Percentiles rank a stretch among this genome's conserved stretches.
These are phyloP conservation scores for Phytopythium litorale DNA, from an alignment of 352 stramenopile genomes.

Conservation along the genomic window DNA sequence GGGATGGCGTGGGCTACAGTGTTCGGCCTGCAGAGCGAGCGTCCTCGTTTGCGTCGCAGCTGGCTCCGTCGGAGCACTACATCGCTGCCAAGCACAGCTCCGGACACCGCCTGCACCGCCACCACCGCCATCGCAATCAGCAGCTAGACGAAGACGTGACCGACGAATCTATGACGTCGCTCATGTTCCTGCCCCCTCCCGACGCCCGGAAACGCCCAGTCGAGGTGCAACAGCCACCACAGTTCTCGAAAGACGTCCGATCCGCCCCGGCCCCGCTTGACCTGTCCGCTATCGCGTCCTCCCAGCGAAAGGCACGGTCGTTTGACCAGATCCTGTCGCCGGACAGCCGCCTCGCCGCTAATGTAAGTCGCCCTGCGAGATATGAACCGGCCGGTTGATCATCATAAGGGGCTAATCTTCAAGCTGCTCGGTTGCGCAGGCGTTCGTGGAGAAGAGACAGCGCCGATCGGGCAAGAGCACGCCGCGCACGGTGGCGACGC, in stretches of 20 bases:
- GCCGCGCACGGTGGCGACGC: slow-evolving; percentile 56
- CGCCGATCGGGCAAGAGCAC: slow-evolving; percentile 43
- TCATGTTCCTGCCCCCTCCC: background rate
- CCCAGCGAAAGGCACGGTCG: background rate
- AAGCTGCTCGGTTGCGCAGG: slow-evolving; percentile 13
- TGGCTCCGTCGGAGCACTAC: background rate
- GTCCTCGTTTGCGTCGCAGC: background rate
- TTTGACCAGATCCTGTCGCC: slow-evolving; percentile 40
- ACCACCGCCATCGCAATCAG: background rate
- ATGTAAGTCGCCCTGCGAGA: slow-evolving; percentile 14
- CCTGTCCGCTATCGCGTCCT: slow-evolving; percentile 19
- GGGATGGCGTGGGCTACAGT: background rate
- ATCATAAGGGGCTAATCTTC: background rate
- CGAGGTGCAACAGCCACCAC: background rate
- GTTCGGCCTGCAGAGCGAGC: background rate
- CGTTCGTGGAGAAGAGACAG: slow-evolving; percentile 65
- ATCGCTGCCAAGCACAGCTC: background rate
- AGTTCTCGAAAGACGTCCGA: background rate
- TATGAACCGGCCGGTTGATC: background rate
- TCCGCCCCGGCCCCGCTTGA: slow-evolving; percentile 14
- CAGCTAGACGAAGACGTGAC: background rate
- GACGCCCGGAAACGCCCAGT: background rate
- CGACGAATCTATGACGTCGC: background rate
- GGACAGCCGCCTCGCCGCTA: slow-evolving; percentile 43
- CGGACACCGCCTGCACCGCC: background rate